A percentile compares a stretch with the other conserved stretches of the same genome.
phyloP scores from a whole-genome alignment of 306 rosid species.

The Medicago lupulina region DNA sequence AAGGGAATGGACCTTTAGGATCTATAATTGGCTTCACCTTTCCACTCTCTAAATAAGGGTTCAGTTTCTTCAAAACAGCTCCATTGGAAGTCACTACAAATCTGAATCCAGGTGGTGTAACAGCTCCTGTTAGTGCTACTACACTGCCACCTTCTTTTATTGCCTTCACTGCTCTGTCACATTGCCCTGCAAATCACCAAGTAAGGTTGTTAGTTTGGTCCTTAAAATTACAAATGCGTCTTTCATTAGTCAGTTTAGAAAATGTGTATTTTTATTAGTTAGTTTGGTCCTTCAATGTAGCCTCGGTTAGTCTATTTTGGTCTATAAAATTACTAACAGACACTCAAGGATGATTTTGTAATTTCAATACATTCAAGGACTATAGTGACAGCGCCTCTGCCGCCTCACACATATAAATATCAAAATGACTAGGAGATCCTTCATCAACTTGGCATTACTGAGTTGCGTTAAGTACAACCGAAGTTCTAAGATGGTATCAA shows the following conservation, averaged over 20 bases:
- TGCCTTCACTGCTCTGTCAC: constrained; percentile 88
- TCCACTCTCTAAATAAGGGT: constrained; percentile 86
- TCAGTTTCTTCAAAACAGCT: constrained; percentile 75
- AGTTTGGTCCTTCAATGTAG: background rate
- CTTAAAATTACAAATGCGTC: background rate
- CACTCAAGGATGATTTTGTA: too few relatives aligned
- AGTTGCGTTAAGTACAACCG: background rate
- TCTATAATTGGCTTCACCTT: constrained; percentile 88
- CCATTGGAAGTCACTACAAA: constrained; percentile 93
- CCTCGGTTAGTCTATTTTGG: background rate
- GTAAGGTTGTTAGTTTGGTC: background rate
- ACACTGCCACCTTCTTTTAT: constrained; percentile 91
- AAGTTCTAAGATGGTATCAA: background rate
- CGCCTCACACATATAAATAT: background rate
- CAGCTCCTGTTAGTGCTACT: constrained; percentile 87
- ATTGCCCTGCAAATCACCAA: constrained; percentile 70
- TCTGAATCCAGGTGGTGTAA: constrained; percentile 95
- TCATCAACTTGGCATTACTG: background rate
- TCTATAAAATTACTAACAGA: background rate
- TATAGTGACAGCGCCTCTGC: background rate
- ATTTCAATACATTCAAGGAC: background rate
- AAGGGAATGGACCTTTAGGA: constrained; percentile 82
- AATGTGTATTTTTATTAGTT: background rate
- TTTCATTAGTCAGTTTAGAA: background rate
- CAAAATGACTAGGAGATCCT: background rate